Base-by-base conservation (phyloP, 305 asterid genomes). In the Fraxinus albicans region DNA sequence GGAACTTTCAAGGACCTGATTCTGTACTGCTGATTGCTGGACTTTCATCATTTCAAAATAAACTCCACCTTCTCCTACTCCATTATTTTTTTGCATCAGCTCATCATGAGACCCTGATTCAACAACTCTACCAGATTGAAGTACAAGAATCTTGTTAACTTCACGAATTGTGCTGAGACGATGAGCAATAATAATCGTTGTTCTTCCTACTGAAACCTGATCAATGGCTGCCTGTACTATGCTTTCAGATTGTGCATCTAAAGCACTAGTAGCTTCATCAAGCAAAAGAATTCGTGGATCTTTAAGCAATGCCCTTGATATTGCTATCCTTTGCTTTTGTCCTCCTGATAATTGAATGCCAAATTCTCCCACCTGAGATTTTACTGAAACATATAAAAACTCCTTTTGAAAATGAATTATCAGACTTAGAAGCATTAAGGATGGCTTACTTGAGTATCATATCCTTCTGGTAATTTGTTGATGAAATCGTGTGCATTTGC, bases 251-350 rank as follows among this genome's bases (percentile, higher is more conserved):
- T 94, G 91, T 3, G 93, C 84, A 79, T 94, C 98, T 35, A 94
- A 78, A 36, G 98, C 97, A 80, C 97, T 91, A 0, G 97, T 94
- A 27, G 98, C 98, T 88, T 94, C 98, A 74, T 94, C 98, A 15
- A 94, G 94, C 58, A 93, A 63, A 40, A 93, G 95, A 76, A 94
- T 91, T 72, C 74, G 89, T 6, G 95, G 98, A 77, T 90, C 90
- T 78, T 87, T 93, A 31, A 94, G 55, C 75, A 94, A 60, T 6
- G 97, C 97, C 80, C 98, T 89, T 7, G 97, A 97, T 70, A 94
- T 94, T 21, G 97, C 96, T 35, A 94, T 87, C 80, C 97, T 90
- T 76, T 94, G 97, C 55, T 93, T 94, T 79, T 94, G 97, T 7
- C 98, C 97, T 55, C 98, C 97, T 19, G 98, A 94, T 67, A 92